phyloP scores from a whole-genome alignment of 2,329 filamentous ascomycete species.

The Hypoxylon sp. region DNA sequence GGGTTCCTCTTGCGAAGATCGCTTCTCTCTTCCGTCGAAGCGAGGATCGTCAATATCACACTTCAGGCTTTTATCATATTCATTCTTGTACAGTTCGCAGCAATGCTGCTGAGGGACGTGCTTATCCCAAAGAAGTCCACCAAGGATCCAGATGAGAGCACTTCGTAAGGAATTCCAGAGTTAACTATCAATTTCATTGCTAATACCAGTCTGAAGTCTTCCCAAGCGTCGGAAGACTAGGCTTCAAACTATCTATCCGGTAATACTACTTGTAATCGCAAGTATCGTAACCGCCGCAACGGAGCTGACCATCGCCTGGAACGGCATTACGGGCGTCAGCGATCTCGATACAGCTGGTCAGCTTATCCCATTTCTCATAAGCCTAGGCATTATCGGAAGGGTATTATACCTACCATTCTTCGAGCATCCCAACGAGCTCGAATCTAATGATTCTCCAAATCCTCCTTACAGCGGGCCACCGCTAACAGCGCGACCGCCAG shows the following conservation, averaged over 20 bases:
- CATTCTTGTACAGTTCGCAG: neutral
- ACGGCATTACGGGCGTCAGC: neutral
- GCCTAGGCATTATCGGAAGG: conserved; percentile 1
- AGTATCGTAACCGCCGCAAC: neutral
- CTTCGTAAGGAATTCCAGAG: neutral
- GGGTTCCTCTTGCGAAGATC: neutral
- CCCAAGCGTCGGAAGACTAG: neutral
- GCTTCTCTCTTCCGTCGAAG: neutral
- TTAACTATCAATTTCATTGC: neutral
- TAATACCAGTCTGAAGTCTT: neutral
- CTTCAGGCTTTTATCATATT: neutral
- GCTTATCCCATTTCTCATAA: conserved; percentile 1
- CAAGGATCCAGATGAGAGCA: neutral
- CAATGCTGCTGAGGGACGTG: neutral
- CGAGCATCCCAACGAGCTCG: no score
- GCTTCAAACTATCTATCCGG: neutral
- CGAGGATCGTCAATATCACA: neutral
- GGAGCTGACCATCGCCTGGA: conserved; percentile 6
- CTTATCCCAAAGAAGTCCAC: neutral
- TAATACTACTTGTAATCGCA: neutral
- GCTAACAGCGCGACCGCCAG: no score
- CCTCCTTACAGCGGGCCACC: neutral
- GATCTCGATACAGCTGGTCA: conserved; percentile 7
- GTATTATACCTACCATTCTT: neutral
- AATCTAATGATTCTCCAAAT: neutral